Base-by-base conservation (phyloP, 352 stramenopile genomes). In the Phytophthora syringae region DNA sequence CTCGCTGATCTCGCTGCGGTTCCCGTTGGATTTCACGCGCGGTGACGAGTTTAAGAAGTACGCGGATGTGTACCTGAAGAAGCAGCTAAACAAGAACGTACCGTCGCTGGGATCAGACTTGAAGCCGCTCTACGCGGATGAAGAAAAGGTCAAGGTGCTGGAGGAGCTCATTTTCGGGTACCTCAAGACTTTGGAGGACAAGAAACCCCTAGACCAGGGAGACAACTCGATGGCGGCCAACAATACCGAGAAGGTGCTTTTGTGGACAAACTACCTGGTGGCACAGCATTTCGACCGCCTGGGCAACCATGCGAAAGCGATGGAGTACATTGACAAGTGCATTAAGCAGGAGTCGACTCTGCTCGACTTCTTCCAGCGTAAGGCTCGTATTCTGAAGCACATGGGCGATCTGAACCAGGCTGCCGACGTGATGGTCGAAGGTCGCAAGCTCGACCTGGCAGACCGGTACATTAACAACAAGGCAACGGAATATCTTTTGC, bases 401-500 rank as follows among this genome's bases (percentile, higher is more conserved):
- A 91, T 85, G 60, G 97, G 97, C 30, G 88, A 98, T 30, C 80
- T 98, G 15, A 82, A 82, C 36, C 78, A 81, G 28, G 97, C 97
- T 11, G 97, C 97, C 0, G 90, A 98, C 60, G 77, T 89, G 18
- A 88, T 99, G 60, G 94, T 99, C 56, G 52, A 90, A 39, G 97
- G 87, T 6, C 87, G 97, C 22, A 86, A 98, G 76, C 71, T 99
- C 15, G 97, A 99, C 74, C 73, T 98, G 52, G 92, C 96, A 24
- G 97, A 99, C 79, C 86, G 97, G 32, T 99, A 99, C 79, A 98
- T 99, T 70, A 99, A 99, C 73, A 99, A 98, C 80, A 98, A 99
- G 79, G 88, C 95, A 12, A 99, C 97, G 2, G 98, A 99, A 79
- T 99, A 98, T 68, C 76, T 99, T 55, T 77, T 99, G 15, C 90